Percentiles rank a stretch among this genome's conserved stretches.
Evolutionary conservation across 768 basidiomycete species (phyloP).

Genomic region (Royoungia palumana): DNA sequence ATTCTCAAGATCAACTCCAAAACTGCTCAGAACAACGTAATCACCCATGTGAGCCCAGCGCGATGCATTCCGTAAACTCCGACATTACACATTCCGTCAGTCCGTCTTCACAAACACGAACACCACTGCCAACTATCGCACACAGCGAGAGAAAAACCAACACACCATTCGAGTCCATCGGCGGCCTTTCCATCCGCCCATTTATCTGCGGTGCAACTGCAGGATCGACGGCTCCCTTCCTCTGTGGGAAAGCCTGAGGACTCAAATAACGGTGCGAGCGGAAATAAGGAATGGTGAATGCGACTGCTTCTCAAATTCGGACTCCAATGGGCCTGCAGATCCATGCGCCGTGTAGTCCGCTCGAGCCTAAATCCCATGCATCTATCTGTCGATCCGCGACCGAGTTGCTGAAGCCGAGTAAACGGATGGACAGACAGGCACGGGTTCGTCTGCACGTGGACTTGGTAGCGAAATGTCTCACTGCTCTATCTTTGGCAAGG

Average conservation of each 20-base stretch:
- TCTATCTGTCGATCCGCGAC: background rate
- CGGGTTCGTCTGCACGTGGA: conserved; percentile 27
- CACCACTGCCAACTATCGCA: too few species aligned
- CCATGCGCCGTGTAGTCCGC: conserved; percentile 11
- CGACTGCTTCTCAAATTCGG: too few species aligned
- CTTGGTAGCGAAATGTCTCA: conserved; percentile 44
- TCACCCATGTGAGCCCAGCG: conserved; percentile 40
- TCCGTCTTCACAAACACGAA: conserved; percentile 34
- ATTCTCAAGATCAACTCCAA: too few species aligned
- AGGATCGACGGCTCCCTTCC: too few species aligned
- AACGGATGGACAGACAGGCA: conserved; percentile 37
- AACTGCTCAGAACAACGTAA: conserved; percentile 12
- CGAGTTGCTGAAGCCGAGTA: too few species aligned
- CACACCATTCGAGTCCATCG: too few species aligned
- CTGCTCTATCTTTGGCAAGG: conserved; percentile 34
- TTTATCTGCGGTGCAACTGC: too few species aligned
- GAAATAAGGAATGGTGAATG: too few species aligned
- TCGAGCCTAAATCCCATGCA: conserved; percentile 5
- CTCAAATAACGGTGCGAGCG: too few species aligned
- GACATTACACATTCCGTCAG: conserved; percentile 44
- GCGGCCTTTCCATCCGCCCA: too few species aligned
- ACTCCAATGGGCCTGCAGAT: background rate
- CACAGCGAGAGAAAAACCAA: too few species aligned
- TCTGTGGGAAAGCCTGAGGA: too few species aligned
- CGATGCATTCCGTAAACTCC: conserved; percentile 43